Evolutionary conservation across 2,329 filamentous ascomycete genomes (phyloP).

Genomic region (Aspergillus sp.): DNA sequence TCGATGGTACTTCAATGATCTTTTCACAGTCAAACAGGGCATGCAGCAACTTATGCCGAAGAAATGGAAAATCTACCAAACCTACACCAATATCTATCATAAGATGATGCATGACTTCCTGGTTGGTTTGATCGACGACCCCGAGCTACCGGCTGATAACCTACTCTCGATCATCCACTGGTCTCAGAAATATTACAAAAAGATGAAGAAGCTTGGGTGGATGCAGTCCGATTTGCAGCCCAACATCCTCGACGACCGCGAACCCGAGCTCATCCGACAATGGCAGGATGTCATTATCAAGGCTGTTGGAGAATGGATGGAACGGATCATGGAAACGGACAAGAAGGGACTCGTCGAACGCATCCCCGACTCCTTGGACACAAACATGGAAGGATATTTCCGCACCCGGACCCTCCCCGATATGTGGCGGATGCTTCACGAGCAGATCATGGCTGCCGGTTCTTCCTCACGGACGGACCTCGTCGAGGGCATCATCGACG

Average conservation of each 20-base stretch:
- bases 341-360: constrained; percentile 71
- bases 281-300: constrained; percentile 94
- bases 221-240: constrained; percentile 66
- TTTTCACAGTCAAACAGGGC: constrained; percentile 87
- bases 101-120: constrained; percentile 92
- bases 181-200: constrained; percentile 91
- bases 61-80: constrained; percentile 92
- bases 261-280: constrained; percentile 81
- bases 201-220: constrained; percentile 87
- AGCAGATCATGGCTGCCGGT: constrained; percentile 78
- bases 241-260: constrained; percentile 83
- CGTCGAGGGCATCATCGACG: constrained; percentile 87
- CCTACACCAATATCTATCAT: constrained; percentile 87
- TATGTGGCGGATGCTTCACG: constrained; percentile 94
- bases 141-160: constrained; percentile 74
- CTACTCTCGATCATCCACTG: constrained; percentile 89
- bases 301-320: constrained; percentile 95
- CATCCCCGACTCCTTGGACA: constrained; percentile 71
- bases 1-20: constrained; percentile 96
- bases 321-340: constrained; percentile 79
- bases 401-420: constrained; percentile 86
- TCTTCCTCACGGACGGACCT: constrained; percentile 83
- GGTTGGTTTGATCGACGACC: constrained; percentile 71
- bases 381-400: constrained; percentile 82
- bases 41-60: constrained; percentile 88